phyloP scores from a whole-genome alignment of 441 rosid genomes.

The Omphalea diandra region DNA sequence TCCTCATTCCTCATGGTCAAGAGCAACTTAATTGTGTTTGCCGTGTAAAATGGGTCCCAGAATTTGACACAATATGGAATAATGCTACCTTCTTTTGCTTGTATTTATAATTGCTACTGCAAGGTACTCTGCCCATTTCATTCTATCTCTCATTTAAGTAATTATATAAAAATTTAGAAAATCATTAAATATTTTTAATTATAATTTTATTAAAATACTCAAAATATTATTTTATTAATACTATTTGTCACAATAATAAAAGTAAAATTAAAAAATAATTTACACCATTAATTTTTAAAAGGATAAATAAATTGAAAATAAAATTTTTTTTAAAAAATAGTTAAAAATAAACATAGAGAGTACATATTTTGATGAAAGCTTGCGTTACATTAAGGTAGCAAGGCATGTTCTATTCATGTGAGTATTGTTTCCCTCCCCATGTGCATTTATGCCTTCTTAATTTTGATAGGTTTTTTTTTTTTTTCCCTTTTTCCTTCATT shows the following conservation, averaged over 20 bases:
- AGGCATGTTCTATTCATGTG: constrained; percentile 10
- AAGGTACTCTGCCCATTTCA: too few relatives aligned
- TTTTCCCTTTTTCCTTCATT: neutral
- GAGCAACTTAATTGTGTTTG: neutral
- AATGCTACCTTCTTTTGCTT: neutral
- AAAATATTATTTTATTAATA: too few relatives aligned
- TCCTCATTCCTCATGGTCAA: neutral
- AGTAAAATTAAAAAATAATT: too few relatives aligned
- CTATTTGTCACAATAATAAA: too few relatives aligned
- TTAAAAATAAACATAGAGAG: too few relatives aligned
- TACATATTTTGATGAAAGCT: constrained; percentile 9
- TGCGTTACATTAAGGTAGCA: neutral
- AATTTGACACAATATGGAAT: constrained; percentile 15
- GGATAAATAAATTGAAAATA: too few relatives aligned
- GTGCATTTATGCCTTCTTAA: constrained; percentile 4
- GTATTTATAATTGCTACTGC: constrained; percentile 2
- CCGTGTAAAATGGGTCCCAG: constrained; percentile 27
- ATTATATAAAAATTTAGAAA: too few relatives aligned
- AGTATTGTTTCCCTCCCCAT: constrained; percentile 10
- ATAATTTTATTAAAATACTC: too few relatives aligned
- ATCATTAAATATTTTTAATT: too few relatives aligned
- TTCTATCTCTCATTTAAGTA: too few relatives aligned
- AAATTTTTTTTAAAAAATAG: too few relatives aligned
- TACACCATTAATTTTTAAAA: too few relatives aligned
- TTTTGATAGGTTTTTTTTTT: neutral